Base-by-base conservation (phyloP, 2,329 filamentous ascomycete species). In the Aspergillus novoparasiticus region DNA sequence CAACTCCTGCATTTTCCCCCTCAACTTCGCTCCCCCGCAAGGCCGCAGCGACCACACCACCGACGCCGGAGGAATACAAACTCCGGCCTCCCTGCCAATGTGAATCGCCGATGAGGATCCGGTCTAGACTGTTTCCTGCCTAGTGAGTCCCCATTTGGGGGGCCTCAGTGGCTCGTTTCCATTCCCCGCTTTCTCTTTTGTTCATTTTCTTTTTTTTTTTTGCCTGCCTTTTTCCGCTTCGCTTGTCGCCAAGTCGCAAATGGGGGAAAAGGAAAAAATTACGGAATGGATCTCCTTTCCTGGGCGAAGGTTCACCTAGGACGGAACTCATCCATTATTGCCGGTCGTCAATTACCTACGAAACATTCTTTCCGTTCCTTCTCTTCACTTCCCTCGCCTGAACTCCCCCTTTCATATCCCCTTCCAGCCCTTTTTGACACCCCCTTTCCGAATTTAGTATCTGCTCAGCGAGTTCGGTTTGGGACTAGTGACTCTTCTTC, bases 401-500 rank as follows among this genome's bases (percentile, higher is more conserved):
- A 30, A 41, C 28, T 60, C 39, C 32, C 32, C 26, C 21, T 60
- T 41, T 41, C 39, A 41, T 41, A 41, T 19, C 14, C 57, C 55
- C 56, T 39, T 39, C n/a, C 26, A 56, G 50, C 48, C 50, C 32
- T 62, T 54, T 4, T 39, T 51, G 23, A 26, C 26, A 36, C 11
- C 34, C 34, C 51, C 23, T 53, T 64, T 60, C 59, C 60, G 57
- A 55, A n/a, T 28, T 51, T 59, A 59, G 43, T 53, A 48, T 63
- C 43, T 50, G 41, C 36, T 51, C 11, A 30, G 45, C 36, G 50
- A 60, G 63, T 51, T 62, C 59, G 46, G 46, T 62, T 59, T 36
- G 50, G 61, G 51, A 59, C 59, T 57, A 66, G 65, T 71, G 32
- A 11, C 12, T 16, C 19, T n/a, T 6, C 16, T 51, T 30, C 14